These are phyloP conservation scores for Nemophila menziesii DNA, from an alignment of 257 asterid species.

Conservation along the genomic window DNA sequence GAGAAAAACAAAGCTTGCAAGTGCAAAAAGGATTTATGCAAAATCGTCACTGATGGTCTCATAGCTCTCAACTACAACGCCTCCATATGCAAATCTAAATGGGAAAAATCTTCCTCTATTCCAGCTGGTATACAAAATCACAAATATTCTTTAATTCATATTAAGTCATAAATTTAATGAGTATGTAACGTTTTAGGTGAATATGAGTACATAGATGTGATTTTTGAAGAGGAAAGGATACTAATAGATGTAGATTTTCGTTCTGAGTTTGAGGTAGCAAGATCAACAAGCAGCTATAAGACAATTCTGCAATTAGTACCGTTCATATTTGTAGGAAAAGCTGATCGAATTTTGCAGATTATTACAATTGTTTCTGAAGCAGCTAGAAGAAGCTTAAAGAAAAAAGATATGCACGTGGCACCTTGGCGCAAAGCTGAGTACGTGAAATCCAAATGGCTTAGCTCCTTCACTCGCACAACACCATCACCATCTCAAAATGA, in stretches of 20 bases:
- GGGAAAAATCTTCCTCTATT: constrained; percentile 68
- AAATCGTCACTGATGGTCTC: constrained; percentile 53
- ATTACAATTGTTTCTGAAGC: constrained; percentile 69
- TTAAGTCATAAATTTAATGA: not conserved
- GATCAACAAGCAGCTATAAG: constrained; percentile 59
- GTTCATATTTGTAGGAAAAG: constrained; percentile 60
- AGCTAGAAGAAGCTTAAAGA: constrained; percentile 63
- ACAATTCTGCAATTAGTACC: constrained; percentile 56
- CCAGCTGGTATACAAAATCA: constrained; percentile 58
- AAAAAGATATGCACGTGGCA: constrained; percentile 90
- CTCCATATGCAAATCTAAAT: constrained; percentile 71
- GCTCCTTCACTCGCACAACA: constrained; percentile 40
- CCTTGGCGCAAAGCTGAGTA: constrained; percentile 93
- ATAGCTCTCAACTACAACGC: constrained; percentile 55
- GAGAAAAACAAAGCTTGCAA: constrained; percentile 58
- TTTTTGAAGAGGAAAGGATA: constrained; percentile 46
- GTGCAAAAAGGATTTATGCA: constrained; percentile 55
- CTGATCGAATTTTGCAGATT: constrained; percentile 71
- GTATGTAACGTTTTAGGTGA: constrained; percentile 34
- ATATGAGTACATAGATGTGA: constrained; percentile 79
- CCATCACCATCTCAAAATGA: constrained; percentile 3
- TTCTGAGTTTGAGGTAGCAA: constrained; percentile 83
- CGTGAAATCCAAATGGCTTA: constrained; percentile 72
- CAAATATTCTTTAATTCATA: too few relatives aligned
- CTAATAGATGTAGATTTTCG: constrained; percentile 75